Conservation (phyloP, 176 grass and related monocot species). For the Paspalum vaginatum region DNA sequence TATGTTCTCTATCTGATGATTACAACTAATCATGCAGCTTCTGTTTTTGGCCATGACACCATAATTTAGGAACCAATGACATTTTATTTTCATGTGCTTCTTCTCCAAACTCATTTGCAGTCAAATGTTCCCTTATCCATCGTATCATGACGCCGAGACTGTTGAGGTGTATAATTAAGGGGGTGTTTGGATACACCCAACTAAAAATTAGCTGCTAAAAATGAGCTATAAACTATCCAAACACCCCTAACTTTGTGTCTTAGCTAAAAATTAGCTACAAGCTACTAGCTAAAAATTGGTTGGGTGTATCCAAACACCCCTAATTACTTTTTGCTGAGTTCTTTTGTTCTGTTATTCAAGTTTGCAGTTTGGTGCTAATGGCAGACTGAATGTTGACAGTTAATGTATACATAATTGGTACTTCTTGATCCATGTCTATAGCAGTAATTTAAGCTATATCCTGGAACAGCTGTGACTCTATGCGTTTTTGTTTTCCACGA, state of each 20-base stretch:
- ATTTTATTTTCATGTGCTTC: constrained; percentile 8
- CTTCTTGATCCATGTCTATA: constrained; percentile 9
- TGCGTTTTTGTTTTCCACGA: neutral
- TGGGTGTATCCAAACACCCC: no score
- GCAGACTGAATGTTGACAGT: neutral
- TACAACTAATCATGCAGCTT: neutral
- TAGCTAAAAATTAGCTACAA: no score
- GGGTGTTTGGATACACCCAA: no score
- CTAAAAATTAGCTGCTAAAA: no score
- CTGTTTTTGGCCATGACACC: neutral
- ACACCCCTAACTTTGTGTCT: no score
- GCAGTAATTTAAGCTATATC: neutral
- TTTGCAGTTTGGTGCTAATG: neutral
- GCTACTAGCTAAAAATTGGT: no score
- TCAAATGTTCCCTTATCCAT: neutral
- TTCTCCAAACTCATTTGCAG: neutral
- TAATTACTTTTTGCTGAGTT: no score
- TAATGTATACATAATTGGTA: neutral
- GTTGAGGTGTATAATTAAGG: neutral
- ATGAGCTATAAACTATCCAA: no score
- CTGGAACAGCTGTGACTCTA: neutral
- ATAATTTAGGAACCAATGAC: neutral
- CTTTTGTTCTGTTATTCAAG: neutral
- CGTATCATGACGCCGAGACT: neutral
- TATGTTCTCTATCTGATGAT: neutral